Conservation (phyloP, 441 rosid species). For the Aleurites moluccanus region DNA sequence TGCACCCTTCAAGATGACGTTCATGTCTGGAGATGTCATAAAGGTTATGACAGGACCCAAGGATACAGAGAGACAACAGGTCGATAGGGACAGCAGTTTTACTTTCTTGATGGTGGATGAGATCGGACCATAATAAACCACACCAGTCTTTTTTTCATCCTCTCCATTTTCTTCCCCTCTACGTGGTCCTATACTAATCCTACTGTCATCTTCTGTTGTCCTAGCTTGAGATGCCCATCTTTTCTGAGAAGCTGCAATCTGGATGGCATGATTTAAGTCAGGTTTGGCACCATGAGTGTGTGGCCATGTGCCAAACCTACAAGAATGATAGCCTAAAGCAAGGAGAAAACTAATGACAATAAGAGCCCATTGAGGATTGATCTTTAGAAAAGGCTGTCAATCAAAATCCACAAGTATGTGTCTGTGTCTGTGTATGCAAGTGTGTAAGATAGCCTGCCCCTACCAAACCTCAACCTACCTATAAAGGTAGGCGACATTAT, state of each 20-base stretch:
- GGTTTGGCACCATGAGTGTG: constrained; percentile 33
- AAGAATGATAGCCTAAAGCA: constrained; percentile 43
- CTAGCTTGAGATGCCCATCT: constrained; percentile 73
- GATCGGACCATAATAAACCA: constrained; percentile 78
- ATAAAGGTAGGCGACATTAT: too few relatives aligned
- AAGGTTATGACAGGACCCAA: constrained; percentile 88
- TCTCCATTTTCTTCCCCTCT: constrained; percentile 35
- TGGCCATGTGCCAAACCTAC: constrained; percentile 39
- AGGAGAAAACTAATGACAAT: constrained; percentile 6
- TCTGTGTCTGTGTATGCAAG: too few relatives aligned
- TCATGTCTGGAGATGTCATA: constrained; percentile 79
- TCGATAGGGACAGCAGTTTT: constrained; percentile 88
- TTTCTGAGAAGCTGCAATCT: constrained; percentile 32
- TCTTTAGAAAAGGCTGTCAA: neutral
- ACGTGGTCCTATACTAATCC: constrained; percentile 82
- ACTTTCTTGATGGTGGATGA: constrained; percentile 93
- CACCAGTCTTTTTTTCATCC: constrained; percentile 48
- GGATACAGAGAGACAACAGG: constrained; percentile 96
- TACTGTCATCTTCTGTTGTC: constrained; percentile 47
- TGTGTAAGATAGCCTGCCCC: too few relatives aligned
- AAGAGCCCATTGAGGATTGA: neutral
- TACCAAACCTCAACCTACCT: too few relatives aligned
- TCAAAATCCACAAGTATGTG: neutral
- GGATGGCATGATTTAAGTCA: constrained; percentile 28
- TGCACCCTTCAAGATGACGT: constrained; percentile 90